Base-by-base conservation (phyloP, 108 stramenopile genomes). In the Fragilariopsis cylindrus region DNA sequence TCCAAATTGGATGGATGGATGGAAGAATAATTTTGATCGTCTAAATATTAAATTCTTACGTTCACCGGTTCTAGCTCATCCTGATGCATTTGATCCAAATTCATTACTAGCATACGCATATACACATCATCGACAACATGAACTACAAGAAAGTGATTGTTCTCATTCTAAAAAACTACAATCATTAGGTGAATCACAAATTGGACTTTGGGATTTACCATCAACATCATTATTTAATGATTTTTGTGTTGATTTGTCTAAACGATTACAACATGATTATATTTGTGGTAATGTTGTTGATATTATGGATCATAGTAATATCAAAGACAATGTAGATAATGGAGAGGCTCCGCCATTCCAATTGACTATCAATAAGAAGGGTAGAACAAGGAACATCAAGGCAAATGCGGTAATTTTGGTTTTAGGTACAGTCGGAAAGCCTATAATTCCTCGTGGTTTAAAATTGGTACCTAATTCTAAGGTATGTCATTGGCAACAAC, bases 11-110 rank as follows among this genome's bases (percentile, higher is more conserved):
- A 30, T 92, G 70, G 47, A 57, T 15, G 47, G 44, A 1, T 92
- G 88, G 91, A 71, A 69, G n/a, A 68, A 64, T 3, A 79, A 85
- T 40, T 92, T 89, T 70, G 67, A 73, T 4, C 74, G 73, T 6
- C 73, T 92, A 13, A 71, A 76, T 4, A 92, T 92, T 72, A 39
- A 76, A 50, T 76, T 68, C 60, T 78, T 92, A 15, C 83, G 91
- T 4, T 90, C 91, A 4, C 89, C 91, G 5, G 81, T 82, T 12
- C 54, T 87, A 66, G 91, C 91, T 12, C 91, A 92, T 73, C 87
- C 88, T 5, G 76, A 88, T 69, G 44, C 81, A 30, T 92, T 88
- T 70, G 87, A 88, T 60, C 39, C 42, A 15, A 81, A 78, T 57
- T 67, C 87, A 3, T 73, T 92, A 19, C 63, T 88, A 40, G 80